Conservation (phyloP, 163 green algal species). For the Scenedesmus sp. region DNA sequence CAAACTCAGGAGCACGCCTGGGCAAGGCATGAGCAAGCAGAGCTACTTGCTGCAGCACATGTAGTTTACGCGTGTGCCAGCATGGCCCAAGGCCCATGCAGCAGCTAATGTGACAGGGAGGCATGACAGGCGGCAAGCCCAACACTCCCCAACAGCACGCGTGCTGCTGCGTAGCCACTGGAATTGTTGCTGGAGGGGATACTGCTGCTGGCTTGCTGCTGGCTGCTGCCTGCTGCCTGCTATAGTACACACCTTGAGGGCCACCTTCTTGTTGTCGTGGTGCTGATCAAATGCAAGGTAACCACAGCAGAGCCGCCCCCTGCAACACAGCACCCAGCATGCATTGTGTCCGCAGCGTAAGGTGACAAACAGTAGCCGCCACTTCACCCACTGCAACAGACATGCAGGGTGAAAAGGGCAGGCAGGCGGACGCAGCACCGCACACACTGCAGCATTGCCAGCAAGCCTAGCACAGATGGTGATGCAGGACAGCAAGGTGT, state of each 20-base stretch:
- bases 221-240: no score
- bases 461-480: not conserved
- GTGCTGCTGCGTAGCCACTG: not conserved
- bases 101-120: not conserved
- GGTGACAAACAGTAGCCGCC: not conserved
- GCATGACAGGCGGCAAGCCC: no score
- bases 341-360: not conserved
- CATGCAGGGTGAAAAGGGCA: no score
- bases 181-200: not conserved
- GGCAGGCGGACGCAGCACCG: no score
- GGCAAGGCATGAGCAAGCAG: no score
- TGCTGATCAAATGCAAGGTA: slow-evolving; percentile 48
- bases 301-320: slow-evolving; percentile 56
- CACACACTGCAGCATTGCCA: not conserved
- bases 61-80: no score
- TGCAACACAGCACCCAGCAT: not conserved
- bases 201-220: not conserved
- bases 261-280: slow-evolving; percentile 32
- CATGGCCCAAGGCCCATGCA: not conserved
- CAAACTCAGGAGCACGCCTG: not conserved
- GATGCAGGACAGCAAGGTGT: no score
- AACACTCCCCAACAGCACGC: not conserved
- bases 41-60: no score
- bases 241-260: slow-evolving; percentile 49
- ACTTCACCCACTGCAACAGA: no score